Conservation (phyloP, 202 grass and related monocot species). For the Brachypodium distachyon region DNA sequence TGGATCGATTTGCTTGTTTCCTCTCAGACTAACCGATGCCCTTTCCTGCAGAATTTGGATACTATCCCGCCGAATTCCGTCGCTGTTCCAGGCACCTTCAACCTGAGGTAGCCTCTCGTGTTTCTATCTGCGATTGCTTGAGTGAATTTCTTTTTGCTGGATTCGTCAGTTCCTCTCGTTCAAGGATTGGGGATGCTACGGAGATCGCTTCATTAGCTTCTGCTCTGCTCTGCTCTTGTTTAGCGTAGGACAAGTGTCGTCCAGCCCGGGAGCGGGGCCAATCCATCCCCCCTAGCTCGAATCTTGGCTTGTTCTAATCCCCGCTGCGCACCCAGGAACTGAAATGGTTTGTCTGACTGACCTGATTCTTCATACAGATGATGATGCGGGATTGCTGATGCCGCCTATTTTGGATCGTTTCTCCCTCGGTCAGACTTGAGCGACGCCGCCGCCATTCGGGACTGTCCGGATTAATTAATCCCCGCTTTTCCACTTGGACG, state of each 20-base stretch:
- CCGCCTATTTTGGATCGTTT: background rate
- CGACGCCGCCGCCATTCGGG: slow-evolving; percentile 2
- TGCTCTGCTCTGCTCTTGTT: background rate
- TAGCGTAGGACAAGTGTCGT: background rate
- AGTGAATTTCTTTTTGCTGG: background rate
- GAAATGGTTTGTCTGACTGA: background rate
- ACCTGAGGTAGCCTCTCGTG: background rate
- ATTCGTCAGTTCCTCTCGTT: background rate
- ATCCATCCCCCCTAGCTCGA: background rate
- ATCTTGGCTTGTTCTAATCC: background rate
- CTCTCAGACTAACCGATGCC: too few relatives aligned
- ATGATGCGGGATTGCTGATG: background rate
- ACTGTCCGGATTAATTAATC: background rate
- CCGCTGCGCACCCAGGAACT: too few relatives aligned
- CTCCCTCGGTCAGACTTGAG: background rate
- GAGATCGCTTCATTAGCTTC: background rate
- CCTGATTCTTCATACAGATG: background rate
- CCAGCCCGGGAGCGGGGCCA: background rate
- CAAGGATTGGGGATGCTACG: background rate
- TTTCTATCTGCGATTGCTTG: too few relatives aligned
- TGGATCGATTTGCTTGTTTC: background rate
- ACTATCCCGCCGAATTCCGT: background rate
- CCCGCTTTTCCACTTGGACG: slow-evolving; percentile 10
- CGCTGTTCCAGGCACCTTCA: too few relatives aligned
- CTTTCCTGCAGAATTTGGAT: background rate